phyloP scores from a whole-genome alignment of 2,329 filamentous ascomycete species.

The Diaporthe velutina region DNA sequence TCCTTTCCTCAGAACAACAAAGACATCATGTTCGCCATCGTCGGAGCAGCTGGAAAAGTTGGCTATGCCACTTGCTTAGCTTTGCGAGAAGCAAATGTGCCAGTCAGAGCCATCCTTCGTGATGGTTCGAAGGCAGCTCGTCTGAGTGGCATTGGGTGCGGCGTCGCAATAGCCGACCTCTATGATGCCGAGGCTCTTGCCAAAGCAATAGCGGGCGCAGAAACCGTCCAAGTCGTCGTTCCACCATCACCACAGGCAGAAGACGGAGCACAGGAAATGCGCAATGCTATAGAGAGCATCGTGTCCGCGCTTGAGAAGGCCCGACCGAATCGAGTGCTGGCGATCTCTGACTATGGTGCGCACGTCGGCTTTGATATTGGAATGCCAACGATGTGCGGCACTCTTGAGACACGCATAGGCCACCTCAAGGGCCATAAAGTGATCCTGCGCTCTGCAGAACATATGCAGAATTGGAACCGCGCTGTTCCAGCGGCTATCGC shows the following conservation, averaged over 20 bases:
- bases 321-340: background rate
- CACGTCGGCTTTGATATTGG: background rate
- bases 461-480: background rate
- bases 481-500: background rate
- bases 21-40: background rate
- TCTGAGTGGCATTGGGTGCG: background rate
- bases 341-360: background rate
- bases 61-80: background rate
- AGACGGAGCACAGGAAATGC: background rate
- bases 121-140: background rate
- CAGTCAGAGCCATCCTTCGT: background rate
- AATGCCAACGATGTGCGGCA: background rate
- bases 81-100: background rate
- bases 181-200: background rate
- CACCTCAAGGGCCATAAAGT: background rate
- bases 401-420: background rate
- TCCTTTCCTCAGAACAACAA: background rate
- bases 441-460: background rate
- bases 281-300: background rate
- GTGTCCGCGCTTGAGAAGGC: background rate
- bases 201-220: background rate
- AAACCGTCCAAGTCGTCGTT: conserved; percentile 1
- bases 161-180: background rate
- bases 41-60: conserved; percentile 1
- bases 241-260: background rate